Conservation (phyloP, 2,329 filamentous ascomycete species). For the Chaetomiaceae sp. region DNA sequence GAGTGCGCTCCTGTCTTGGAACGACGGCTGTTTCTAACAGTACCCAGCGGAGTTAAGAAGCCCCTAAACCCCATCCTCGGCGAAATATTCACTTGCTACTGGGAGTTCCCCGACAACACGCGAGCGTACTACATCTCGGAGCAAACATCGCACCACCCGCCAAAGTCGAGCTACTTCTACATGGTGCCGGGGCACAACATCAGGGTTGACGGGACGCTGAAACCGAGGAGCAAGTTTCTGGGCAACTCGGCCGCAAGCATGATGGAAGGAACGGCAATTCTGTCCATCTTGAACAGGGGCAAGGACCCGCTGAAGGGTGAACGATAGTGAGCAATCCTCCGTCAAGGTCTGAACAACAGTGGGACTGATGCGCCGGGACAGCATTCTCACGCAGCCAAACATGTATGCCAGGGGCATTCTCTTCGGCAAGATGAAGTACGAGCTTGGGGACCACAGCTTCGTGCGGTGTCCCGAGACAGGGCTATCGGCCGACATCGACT, state of each 20-base stretch:
- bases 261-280: constrained; percentile 93
- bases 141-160: constrained; percentile 96
- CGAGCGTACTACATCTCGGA: constrained; percentile 94
- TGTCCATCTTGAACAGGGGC: constrained; percentile 77
- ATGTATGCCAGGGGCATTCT: constrained; percentile 98
- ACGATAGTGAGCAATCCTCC: constrained; percentile 64
- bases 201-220: constrained; percentile 90
- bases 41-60: constrained; percentile 85
- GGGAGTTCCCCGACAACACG: constrained; percentile 82
- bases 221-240: constrained; percentile 89
- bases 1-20: constrained; percentile 37
- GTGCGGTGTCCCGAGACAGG: constrained; percentile 86
- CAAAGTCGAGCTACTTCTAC: constrained; percentile 99
- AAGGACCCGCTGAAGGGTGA: constrained; percentile 64
- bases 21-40: constrained; percentile 21
- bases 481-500: constrained; percentile 86
- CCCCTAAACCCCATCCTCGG: constrained; percentile 94
- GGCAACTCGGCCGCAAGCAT: constrained; percentile 96
- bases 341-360: no score
- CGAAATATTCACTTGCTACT: constrained; percentile 92
- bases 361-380: constrained; percentile 33
- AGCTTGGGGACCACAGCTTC: constrained; percentile 92
- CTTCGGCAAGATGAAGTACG: constrained; percentile 99
- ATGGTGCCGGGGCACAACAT: constrained; percentile 93
- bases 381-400: constrained; percentile 92